Evolutionary conservation across 108 stramenopile species (phyloP), one percentile per base, ranked within the genome.

Genomic region (Nannochloropsis salina): DNA sequence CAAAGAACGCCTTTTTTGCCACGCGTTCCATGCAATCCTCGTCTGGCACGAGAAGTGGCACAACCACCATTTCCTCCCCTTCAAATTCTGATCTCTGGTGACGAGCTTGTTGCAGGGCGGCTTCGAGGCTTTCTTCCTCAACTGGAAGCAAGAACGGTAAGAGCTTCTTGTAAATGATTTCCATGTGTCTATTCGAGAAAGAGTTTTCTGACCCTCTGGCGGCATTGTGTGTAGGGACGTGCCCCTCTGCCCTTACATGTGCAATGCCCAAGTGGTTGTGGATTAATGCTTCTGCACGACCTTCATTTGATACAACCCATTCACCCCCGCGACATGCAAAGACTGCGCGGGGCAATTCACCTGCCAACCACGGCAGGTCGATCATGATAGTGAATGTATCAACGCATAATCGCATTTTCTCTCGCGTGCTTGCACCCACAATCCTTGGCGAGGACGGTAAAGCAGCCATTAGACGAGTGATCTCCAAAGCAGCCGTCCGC

Each of bases 381-480:
- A 74, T n/a, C 6, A 74, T 6, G 15, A 74, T n/a, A 15, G 61
- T 74, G 20, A 74, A n/a, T n/a, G n/a, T 6, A 4, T 74, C 61
- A n/a, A n/a, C 61, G 20, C 61, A n/a, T 6, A 74, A 15, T n/a
- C 4, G n/a, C 61, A 74, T 74, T n/a, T 74, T n/a, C n/a, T 74
- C 61, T n/a, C 8, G 61, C 61, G 61, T 74, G 61, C 61, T 74
- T n/a, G 61, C 61, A n/a, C 61, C 61, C n/a, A n/a, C 61, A n/a
- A n/a, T n/a, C n/a, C 20, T n/a, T 15, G 61, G 61, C 15, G 61
- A 74, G n/a, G 61, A 74, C 20, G 61, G 61, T 3, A 74, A 8
- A 15, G 6, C 61, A n/a, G 61, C 61, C n/a, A 74, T 6, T 6
- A 74, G 20, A n/a, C 61, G 15, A 4, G 8, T 74, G 15, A 74